These are phyloP conservation scores for Aspergillus glaucus DNA, from an alignment of 2,329 filamentous ascomycete genomes.

Conservation along the genomic window DNA sequence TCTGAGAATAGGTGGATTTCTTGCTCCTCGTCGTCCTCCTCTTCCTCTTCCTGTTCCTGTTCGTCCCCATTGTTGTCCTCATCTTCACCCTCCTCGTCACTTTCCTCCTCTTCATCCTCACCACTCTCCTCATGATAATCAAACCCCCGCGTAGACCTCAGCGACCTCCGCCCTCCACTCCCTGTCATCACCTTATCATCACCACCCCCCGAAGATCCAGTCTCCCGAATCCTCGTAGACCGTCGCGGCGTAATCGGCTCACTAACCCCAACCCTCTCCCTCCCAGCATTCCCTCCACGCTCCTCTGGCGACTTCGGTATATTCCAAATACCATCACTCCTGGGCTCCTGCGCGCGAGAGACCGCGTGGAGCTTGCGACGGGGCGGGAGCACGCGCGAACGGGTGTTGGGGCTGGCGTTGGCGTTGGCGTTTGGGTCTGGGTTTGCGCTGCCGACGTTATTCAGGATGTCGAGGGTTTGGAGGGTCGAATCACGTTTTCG, in stretches of 20 bases:
- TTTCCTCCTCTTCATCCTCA: not conserved
- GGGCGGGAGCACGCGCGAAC: constrained; percentile 2
- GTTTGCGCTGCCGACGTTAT: constrained; percentile 10
- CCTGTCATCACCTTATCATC: not conserved
- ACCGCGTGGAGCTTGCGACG: not conserved
- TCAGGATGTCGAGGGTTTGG: constrained; percentile 15
- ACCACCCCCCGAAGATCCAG: too few relatives aligned
- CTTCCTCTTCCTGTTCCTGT: not conserved
- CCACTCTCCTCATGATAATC: not conserved
- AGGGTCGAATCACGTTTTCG: constrained; percentile 12
- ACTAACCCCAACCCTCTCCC: not conserved
- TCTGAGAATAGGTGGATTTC: constrained; percentile 1
- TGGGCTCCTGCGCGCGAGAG: not conserved
- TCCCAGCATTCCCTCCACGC: not conserved
- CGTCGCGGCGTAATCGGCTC: constrained; percentile 7
- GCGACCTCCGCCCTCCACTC: not conserved
- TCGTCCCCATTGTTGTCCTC: not conserved
- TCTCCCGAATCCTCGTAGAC: constrained; percentile 5
- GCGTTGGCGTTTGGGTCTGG: not conserved
- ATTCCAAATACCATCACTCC: constrained; percentile 5
- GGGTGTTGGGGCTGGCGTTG: not conserved
- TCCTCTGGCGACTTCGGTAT: constrained; percentile 6
- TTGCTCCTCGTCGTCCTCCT: not conserved
- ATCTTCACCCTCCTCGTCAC: not conserved
- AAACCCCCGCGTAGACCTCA: not conserved